A percentile compares a stretch with the other conserved stretches of the same genome.
These are phyloP conservation scores for Metschnikowia reukaufii DNA, from an alignment of 805 yeast species.

Conservation along the genomic window DNA sequence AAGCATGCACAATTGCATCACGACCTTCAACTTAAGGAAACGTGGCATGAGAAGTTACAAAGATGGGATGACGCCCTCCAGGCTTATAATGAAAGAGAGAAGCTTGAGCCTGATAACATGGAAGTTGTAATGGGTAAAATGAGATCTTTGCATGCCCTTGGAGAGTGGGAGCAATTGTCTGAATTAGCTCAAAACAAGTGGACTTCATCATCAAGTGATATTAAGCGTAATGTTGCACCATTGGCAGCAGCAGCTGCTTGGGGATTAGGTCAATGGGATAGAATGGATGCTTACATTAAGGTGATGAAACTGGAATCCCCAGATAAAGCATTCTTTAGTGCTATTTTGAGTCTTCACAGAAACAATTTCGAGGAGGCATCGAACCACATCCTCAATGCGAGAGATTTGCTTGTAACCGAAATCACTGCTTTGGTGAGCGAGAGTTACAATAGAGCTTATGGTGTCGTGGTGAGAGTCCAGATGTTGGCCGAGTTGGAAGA, in stretches of 20 bases:
- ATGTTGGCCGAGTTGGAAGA: constrained; percentile 97
- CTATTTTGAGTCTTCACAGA: constrained; percentile 81
- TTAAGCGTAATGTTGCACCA: constrained; percentile 85
- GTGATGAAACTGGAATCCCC: constrained; percentile 93
- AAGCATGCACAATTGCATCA: constrained; percentile 93
- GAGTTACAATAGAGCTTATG: constrained; percentile 94
- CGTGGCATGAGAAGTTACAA: constrained; percentile 96
- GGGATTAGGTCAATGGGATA: constrained; percentile 97
- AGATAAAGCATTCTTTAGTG: constrained; percentile 91
- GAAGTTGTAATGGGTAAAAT: constrained; percentile 96
- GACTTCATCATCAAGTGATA: constrained; percentile 70
- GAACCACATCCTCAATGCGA: constrained; percentile 74
- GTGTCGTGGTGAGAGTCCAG: constrained; percentile 94
- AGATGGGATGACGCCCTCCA: constrained; percentile 97
- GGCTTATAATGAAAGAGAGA: constrained; percentile 82
- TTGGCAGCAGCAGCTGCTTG: constrained; percentile 98
- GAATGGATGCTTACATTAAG: constrained; percentile 86
- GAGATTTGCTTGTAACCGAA: constrained; percentile 89
- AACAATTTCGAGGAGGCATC: constrained; percentile 83
- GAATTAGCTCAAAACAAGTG: constrained; percentile 85
- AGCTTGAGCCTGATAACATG: constrained; percentile 62
- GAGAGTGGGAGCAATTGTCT: constrained; percentile 94
- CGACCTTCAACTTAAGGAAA: constrained; percentile 86
- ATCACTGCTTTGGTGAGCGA: constrained; percentile 93
- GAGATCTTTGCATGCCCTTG: constrained; percentile 97